A percentile compares a stretch with the other conserved stretches of the same genome.
phyloP scores from a whole-genome alignment of 306 rosid genomes.

The Pachyrhizus erosus region DNA sequence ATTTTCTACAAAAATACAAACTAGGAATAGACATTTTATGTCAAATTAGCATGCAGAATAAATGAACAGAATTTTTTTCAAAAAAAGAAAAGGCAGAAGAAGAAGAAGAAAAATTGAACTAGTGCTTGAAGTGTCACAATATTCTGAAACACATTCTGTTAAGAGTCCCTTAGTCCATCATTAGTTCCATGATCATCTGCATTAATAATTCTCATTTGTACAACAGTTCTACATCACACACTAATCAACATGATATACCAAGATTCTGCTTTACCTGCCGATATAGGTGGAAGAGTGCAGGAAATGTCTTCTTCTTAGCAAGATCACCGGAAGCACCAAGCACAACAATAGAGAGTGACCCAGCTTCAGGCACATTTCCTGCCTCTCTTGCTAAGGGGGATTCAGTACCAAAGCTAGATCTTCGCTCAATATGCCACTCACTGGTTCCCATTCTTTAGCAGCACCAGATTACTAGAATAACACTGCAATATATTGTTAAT shows the following conservation, averaged over 20 bases:
- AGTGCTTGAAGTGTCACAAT: neutral
- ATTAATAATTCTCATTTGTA: neutral
- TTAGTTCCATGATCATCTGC: neutral
- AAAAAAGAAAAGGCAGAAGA: too few relatives aligned
- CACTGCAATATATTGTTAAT: slow-evolving; percentile 29
- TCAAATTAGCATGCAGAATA: slow-evolving; percentile 18
- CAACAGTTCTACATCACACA: neutral
- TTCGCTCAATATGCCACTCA: slow-evolving; percentile 68
- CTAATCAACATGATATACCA: slow-evolving; percentile 16
- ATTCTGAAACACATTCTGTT: neutral
- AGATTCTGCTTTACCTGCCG: slow-evolving; percentile 54
- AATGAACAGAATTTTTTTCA: neutral
- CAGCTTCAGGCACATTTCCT: slow-evolving; percentile 57
- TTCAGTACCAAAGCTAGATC: slow-evolving; percentile 50
- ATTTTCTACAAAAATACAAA: neutral
- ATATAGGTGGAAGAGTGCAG: slow-evolving; percentile 79
- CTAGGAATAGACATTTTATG: neutral
- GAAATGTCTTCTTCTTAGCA: slow-evolving; percentile 93
- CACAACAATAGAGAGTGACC: slow-evolving; percentile 72
- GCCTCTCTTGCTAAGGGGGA: slow-evolving; percentile 47
- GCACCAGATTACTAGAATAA: slow-evolving; percentile 6
- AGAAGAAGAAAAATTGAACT: neutral
- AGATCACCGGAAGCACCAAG: slow-evolving; percentile 98
- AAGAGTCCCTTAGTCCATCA: neutral
- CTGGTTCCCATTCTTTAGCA: slow-evolving; percentile 67